Evolutionary conservation across 108 stramenopile genomes (phyloP), one percentile per base, ranked within the genome.

Genomic region (Skeletonema marinoi): DNA sequence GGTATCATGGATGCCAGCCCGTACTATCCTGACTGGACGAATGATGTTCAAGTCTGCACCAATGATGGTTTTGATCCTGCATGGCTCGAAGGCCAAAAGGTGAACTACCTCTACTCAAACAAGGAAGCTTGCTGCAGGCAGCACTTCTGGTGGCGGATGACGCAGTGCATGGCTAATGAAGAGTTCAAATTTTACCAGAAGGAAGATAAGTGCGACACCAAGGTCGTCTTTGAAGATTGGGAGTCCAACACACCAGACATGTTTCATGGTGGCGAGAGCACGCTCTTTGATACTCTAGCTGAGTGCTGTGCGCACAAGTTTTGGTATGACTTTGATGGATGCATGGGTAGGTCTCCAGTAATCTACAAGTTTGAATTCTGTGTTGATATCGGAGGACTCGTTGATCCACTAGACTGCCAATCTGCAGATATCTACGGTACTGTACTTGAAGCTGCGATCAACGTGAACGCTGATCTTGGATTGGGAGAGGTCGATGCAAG

Each of bases 1-100:
- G 81, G 81, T 68, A 71, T 82, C 16, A 82, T 82, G 81, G 81
- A 82, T 63, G 60, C 66, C 56, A 71, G 69, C 21, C 81, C 81
- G 7, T 80, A 80, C 38, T 80, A 80, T 30, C 78, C 78, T 10
- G 73, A 80, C 42, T 80, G 78, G 78, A 54, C 51, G 1, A 48
- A 73, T 30, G 66, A 68, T 29, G 9, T 30, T 21, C 78, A 79
- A 36, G 65, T 66, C 19, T 78, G 78, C 41, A 31, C 65, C 4
- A 80, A 80, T 48, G 80, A 80, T 50, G 80, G 80, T 3, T 44
- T 21, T 13, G 73, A 74, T 56, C 80, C 80, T 33, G 60, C 32
- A 29, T 80, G 68, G 50, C 73, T 78, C 70, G 36, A 78, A 60
- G 14, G 66, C 6, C 78, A 78, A 35, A 21, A 51, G 14, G 70